Base-by-base conservation (phyloP, 1,284 basidiomycete species). In the Microbotryum violaceum region DNA sequence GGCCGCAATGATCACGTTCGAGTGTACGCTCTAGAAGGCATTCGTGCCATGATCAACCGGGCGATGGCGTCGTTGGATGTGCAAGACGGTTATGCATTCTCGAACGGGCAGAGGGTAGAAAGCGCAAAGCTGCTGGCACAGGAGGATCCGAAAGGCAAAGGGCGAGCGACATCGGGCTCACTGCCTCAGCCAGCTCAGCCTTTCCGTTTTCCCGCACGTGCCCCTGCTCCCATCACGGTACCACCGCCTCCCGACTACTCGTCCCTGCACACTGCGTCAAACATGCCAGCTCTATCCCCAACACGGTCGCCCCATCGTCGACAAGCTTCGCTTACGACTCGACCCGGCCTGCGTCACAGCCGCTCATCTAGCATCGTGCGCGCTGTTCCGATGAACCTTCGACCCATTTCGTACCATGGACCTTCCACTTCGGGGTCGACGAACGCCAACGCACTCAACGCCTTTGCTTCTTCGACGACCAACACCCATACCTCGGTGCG, bases 1-100 rank as follows among this genome's bases (percentile, higher is more conserved):
- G 73, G 73, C 3, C 51, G 72, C 3, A 72, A 71, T 51, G 73
- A 74, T 53, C 71, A 74, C 58, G 62, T 74, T 25, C 66, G 72
- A 58, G 72, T 74, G 0, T 74, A 74, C 61, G 64, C 71, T 4
- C 66, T 74, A 12, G 71, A 71, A 49, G 69, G 66, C 16, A 67
- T 74, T n/a, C 59, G 73, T 4, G 57, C 63, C n/a, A 59, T 72
- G 57, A 69, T 74, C 25, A 67, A 68, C 20, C 70, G 67, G 65
- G 70, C 69, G 51, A 70, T 74, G 64, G 45, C 25, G 18, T 61
- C 64, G 23, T 2, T 64, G 2, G 62, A 63, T 29, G 20, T 45
- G 14, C 48, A 33, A 8, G 63, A 66, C 7, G 67, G 67, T 1
- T 69, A 64, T 44, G 62, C 64, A 2, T 27, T 57, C 42, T 53